Percentiles rank a stretch among this genome's conserved stretches.
These are phyloP conservation scores for Trifolium repens DNA, from an alignment of 306 rosid genomes.

Conservation along the genomic window DNA sequence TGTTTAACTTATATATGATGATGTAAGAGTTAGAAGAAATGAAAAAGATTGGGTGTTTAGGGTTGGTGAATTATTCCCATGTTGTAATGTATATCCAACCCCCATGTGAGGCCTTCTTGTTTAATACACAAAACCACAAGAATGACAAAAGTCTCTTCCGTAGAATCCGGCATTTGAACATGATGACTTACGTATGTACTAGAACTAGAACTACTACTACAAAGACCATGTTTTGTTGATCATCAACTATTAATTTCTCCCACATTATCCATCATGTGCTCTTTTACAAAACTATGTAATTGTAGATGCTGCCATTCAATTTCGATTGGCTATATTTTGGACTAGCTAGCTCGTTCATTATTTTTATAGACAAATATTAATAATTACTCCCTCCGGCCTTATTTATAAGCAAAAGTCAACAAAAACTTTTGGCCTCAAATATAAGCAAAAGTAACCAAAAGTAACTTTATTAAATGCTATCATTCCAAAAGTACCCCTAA, in stretches of 20 bases:
- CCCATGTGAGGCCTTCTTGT: slow-evolving; percentile 62
- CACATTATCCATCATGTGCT: slow-evolving; percentile 15
- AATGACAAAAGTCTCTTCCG: slow-evolving; percentile 56
- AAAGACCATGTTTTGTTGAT: not conserved
- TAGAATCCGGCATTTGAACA: slow-evolving; percentile 63
- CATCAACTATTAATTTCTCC: slow-evolving; percentile 21
- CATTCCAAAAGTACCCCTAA: too few species aligned
- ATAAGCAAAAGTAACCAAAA: too few species aligned
- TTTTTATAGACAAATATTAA: too few species aligned
- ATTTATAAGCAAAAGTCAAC: too few species aligned
- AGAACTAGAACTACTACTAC: slow-evolving; percentile 24
- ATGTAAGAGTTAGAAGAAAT: slow-evolving; percentile 41
- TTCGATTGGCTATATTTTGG: slow-evolving; percentile 21
- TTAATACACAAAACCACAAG: slow-evolving; percentile 28
- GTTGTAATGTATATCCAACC: slow-evolving; percentile 31
- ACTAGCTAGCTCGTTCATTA: not conserved
- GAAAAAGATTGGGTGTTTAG: slow-evolving; percentile 42
- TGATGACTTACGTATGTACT: slow-evolving; percentile 51
- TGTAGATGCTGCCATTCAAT: not conserved
- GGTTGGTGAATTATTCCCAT: slow-evolving; percentile 62
- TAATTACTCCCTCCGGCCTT: too few species aligned
- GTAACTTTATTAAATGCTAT: too few species aligned
- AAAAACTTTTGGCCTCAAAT: too few species aligned
- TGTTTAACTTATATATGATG: not conserved
- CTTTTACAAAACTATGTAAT: slow-evolving; percentile 6